These are phyloP conservation scores for Hirsutella minnesotensis DNA, from an alignment of 2,329 filamentous ascomycete species.

Conservation along the genomic window DNA sequence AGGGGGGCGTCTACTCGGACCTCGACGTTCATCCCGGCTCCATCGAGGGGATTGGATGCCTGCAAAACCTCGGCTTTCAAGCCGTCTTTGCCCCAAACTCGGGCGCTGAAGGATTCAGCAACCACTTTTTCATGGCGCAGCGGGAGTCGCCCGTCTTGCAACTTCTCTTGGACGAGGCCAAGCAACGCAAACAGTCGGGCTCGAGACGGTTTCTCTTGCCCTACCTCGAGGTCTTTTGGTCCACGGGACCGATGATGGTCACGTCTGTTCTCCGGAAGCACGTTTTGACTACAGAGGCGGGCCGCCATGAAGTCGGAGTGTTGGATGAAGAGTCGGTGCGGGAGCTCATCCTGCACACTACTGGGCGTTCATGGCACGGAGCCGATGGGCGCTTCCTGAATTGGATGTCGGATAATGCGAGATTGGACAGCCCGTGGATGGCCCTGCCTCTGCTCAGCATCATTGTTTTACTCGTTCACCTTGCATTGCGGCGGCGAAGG, in stretches of 20 bases:
- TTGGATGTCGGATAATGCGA: too few relatives aligned
- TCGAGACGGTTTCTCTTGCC: slow-evolving; percentile 9
- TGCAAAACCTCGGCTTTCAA: slow-evolving; percentile 7
- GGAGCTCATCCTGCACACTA: too few relatives aligned
- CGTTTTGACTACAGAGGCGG: too few relatives aligned
- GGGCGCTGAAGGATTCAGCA: slow-evolving; percentile 8
- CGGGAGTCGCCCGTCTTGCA: slow-evolving; percentile 7
- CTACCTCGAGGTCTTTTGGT: slow-evolving; percentile 14
- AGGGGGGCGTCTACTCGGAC: slow-evolving; percentile 13
- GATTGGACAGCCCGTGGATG: too few relatives aligned
- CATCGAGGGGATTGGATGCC: slow-evolving; percentile 5
- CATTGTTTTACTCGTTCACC: too few relatives aligned
- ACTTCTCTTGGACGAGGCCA: slow-evolving; percentile 11
- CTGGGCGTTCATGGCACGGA: too few relatives aligned
- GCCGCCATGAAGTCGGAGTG: too few relatives aligned
- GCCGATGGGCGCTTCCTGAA: too few relatives aligned
- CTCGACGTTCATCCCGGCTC: slow-evolving; percentile 11
- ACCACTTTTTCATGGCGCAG: slow-evolving; percentile 15
- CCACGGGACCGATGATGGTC: slow-evolving; percentile 13
- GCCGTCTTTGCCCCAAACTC: slow-evolving; percentile 9
- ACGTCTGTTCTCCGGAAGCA: slow-evolving; percentile 1
- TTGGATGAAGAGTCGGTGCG: too few relatives aligned
- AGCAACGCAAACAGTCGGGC: slow-evolving; percentile 6
- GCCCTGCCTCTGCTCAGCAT: too few relatives aligned
- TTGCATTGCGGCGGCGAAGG: too few relatives aligned